Evolutionary conservation across 306 rosid genomes (phyloP), one percentile per base, ranked within the genome.

Genomic region (Rubus idaeus): DNA sequence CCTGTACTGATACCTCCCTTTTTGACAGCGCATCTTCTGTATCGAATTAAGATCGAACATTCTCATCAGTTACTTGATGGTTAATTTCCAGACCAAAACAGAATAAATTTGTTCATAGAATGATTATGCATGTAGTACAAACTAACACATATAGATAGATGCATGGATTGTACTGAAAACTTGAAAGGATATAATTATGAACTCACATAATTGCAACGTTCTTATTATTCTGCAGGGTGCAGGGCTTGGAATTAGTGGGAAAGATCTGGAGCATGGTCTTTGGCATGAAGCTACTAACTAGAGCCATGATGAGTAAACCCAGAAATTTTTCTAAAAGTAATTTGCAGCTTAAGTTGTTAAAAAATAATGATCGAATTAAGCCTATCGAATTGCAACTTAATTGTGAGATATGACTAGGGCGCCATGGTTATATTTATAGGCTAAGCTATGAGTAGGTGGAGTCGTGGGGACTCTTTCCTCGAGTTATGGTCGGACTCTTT

Each of bases 11-110:
- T 17, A 7, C 16, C 20, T 23, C 40, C 17, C 45, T 46, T 49
- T 70, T 55, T 52, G 37, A 10, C 75, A 5, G 75, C 75, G n/a
- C 63, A 71, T 52, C 35, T 37, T 71, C 75, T 52, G 75, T 37
- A 41, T 68, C 74, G 49, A 49, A 11, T 52, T 5, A 14, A 39
- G 23, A 23, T 23, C 26, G 26, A 64, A 37, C 68, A 37, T 39
- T 64, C 21, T 64, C 7, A 12, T 14, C 16, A 64, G 55, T 37
- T n/a, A n/a, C n/a, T n/a, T 14, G 39, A 2, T 58, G 4, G 17
- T 53, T n/a, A n/a, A n/a, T n/a, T 50, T 50, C 55, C 55, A 12
- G 55, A 3, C n/a, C 17, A 50, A 3, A 14, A 50, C 53, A 50
- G 6, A 50, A 14, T 13, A 14, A 50, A 13, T 14, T 16, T 50